phyloP scores from a whole-genome alignment of 805 yeast species.

The Priceomyces melissophilus region DNA sequence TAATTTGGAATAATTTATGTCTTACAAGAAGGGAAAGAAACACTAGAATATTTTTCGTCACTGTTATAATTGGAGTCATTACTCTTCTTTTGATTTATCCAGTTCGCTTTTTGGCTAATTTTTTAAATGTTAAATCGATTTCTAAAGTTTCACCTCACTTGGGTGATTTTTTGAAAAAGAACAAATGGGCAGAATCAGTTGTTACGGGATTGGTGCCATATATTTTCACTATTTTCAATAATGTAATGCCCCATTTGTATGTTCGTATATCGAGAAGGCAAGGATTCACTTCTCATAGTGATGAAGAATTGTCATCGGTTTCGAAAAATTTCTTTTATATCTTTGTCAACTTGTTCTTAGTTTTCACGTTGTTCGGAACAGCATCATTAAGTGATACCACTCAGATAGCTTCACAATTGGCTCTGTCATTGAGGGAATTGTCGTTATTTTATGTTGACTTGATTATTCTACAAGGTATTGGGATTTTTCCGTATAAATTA shows the following conservation, averaged over 20 bases:
- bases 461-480: slow-evolving; percentile 75
- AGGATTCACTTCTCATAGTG: slow-evolving; percentile 89
- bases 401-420: slow-evolving; percentile 80
- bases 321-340: slow-evolving; percentile 92
- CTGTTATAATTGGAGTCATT: slow-evolving; percentile 61
- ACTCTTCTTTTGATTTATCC: slow-evolving; percentile 78
- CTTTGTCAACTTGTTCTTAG: slow-evolving; percentile 88
- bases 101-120: slow-evolving; percentile 78
- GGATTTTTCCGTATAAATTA: slow-evolving; percentile 87
- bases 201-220: slow-evolving; percentile 88
- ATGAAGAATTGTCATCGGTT: slow-evolving; percentile 85
- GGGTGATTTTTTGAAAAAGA: slow-evolving; percentile 61
- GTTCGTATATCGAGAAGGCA: slow-evolving; percentile 79
- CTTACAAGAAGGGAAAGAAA: slow-evolving; percentile 71
- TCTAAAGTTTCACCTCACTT: slow-evolving; percentile 77
- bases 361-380: slow-evolving; percentile 91
- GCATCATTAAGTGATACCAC: slow-evolving; percentile 89
- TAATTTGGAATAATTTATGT: slow-evolving; percentile 88
- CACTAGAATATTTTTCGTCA: slow-evolving; percentile 59
- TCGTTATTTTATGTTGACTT: slow-evolving; percentile 89
- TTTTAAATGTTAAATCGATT: slow-evolving; percentile 76
- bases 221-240: slow-evolving; percentile 80
- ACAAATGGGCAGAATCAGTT: slow-evolving; percentile 70
- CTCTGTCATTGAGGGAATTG: slow-evolving; percentile 73
- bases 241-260: slow-evolving; percentile 79